These are phyloP conservation scores for Talaromyces sp. DNA, from an alignment of 2,329 filamentous ascomycete species.

Conservation along the genomic window DNA sequence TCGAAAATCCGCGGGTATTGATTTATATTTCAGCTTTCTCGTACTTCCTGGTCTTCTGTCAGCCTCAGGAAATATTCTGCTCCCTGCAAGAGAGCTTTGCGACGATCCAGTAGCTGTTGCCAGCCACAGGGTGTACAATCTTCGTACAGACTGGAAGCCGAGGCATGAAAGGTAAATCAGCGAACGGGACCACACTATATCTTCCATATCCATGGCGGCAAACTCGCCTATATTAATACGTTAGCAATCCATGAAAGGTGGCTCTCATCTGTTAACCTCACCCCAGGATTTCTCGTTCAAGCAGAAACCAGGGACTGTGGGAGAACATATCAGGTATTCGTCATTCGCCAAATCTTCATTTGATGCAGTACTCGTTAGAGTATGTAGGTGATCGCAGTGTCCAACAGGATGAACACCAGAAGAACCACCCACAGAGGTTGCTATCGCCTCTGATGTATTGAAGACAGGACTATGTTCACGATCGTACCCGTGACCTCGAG, in stretches of 20 bases:
- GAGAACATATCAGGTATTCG: slow-evolving; percentile 24
- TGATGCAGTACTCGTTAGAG: background rate
- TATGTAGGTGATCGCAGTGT: background rate
- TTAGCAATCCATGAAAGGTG: background rate
- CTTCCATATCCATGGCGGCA: slow-evolving; percentile 22
- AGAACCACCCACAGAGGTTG: background rate
- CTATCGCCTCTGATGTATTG: background rate
- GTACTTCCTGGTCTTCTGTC: too few relatives aligned
- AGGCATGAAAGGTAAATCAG: too few relatives aligned
- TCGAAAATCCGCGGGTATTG: too few relatives aligned
- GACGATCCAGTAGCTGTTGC: too few relatives aligned
- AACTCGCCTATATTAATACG: slow-evolving; percentile 22
- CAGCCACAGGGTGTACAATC: too few relatives aligned
- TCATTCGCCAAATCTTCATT: slow-evolving; percentile 17
- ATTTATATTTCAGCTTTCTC: too few relatives aligned
- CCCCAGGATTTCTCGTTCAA: slow-evolving; percentile 24
- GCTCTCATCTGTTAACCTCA: slow-evolving; percentile 14
- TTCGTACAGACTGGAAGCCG: too few relatives aligned
- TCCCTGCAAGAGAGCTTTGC: too few relatives aligned
- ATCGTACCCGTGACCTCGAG: background rate
- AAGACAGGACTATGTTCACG: background rate
- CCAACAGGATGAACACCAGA: background rate
- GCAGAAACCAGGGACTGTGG: slow-evolving; percentile 19
- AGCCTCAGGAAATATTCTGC: too few relatives aligned
- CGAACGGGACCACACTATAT: slow-evolving; percentile 22